Base-by-base conservation (phyloP, 2,329 filamentous ascomycete species). In the Xylaria digitata region DNA sequence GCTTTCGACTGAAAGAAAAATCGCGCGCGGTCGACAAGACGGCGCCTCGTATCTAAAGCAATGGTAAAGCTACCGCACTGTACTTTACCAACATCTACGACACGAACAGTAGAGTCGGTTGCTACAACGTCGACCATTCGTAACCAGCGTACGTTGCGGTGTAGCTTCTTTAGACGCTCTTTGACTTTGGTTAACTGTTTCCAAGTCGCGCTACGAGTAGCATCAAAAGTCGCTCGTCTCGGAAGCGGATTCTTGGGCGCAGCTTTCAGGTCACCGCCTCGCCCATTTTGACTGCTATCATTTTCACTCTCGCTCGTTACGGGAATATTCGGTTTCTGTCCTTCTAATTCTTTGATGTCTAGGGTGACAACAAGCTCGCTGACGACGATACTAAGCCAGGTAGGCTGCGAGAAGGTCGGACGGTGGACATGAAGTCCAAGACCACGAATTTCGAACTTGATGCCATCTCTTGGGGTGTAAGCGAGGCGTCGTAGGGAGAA, bases 371-470 rank as follows among this genome's bases (percentile, higher is more conserved):
- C 92, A 56, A 97, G 83, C 77, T 97, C 96, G 74, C 89, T 92
- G 66, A 99, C 81, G 8, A 96, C 92, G 57, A 99, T 85, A 78
- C 94, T 98, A 74, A 97, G 83, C 94, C 95, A 98, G 69, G 96
- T 98, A 50, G 96, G 96, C 78, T 98, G 94, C 53, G 95, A 93
- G 80, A 99, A 98, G 6, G 96, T 98, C 13, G 96, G 96, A 4
- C 94, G 90, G 80, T 99, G 96, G 70, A 98, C 81, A 64, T 92
- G 91, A 74, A 99, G 85, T 50, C 96, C 94, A 59, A 99, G 85
- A 57, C 94, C 93, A 57, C 96, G 90, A 63, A 99, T 90, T 79
- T 97, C 93, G 79, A 99, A 89, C 75, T 91, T 91, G 75, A 97
- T 83, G 73, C 96, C 96, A 86, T 97, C 93, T 79, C 87, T 90